Percentiles rank a stretch among this genome's conserved stretches.
Evolutionary conservation across 805 yeast species (phyloP).

Genomic region (Millerago galiae): DNA sequence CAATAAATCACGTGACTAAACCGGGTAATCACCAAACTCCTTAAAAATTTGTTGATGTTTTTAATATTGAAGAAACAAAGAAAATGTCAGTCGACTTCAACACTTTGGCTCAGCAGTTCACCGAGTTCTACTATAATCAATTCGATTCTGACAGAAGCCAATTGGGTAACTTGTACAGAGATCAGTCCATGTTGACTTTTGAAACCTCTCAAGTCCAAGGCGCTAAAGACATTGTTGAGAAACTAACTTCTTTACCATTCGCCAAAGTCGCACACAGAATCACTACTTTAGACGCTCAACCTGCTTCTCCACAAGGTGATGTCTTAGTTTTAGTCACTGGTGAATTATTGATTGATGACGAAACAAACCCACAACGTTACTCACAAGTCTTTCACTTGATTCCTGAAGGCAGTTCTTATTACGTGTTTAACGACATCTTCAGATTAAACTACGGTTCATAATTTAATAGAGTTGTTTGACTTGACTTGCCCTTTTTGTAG

Average conservation of each 20-base stretch:
- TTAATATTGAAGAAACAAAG: no score
- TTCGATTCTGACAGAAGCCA: slow-evolving; percentile 90
- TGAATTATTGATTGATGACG: slow-evolving; percentile 85
- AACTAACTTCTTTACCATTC: slow-evolving; percentile 83
- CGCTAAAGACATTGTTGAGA: slow-evolving; percentile 86
- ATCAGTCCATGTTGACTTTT: slow-evolving; percentile 94
- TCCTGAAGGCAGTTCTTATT: slow-evolving; percentile 88
- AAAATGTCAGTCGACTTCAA: slow-evolving; percentile 33
- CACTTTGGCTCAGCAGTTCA: slow-evolving; percentile 67
- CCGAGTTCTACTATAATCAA: slow-evolving; percentile 91
- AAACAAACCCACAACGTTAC: slow-evolving; percentile 91
- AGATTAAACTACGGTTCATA: slow-evolving; percentile 75
- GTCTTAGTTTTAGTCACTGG: slow-evolving; percentile 98
- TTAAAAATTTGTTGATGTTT: no score
- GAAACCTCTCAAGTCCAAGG: slow-evolving; percentile 95
- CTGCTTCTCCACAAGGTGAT: slow-evolving; percentile 88
- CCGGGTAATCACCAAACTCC: no score
- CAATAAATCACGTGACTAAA: no score
- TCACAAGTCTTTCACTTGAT: slow-evolving; percentile 96
- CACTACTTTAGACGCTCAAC: slow-evolving; percentile 95
- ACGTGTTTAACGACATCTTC: slow-evolving; percentile 94
- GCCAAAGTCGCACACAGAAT: slow-evolving; percentile 89
- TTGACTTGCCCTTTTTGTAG: no score
- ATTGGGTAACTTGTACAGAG: slow-evolving; percentile 91
- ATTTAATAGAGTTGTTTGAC: not conserved